phyloP scores from a whole-genome alignment of 805 yeast genomes.

The Pichia manshurica region DNA sequence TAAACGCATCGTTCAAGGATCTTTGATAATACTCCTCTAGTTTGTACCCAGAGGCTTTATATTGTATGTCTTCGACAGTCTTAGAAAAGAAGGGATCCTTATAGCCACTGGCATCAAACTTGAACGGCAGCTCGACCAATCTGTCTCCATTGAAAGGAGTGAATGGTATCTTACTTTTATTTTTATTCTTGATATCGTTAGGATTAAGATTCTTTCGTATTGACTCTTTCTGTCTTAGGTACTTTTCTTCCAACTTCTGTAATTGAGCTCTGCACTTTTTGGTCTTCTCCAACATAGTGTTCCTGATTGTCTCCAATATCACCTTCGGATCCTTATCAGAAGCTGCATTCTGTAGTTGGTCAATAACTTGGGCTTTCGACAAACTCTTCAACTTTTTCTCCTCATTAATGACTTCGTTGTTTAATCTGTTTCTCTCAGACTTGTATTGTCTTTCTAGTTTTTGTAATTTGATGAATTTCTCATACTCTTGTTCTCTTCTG shows the following conservation, averaged over 20 bases:
- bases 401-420: slow-evolving; percentile 51
- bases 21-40: slow-evolving; percentile 64
- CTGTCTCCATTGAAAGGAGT: slow-evolving; percentile 95
- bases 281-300: slow-evolving; percentile 54
- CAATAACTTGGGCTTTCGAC: slow-evolving; percentile 52
- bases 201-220: slow-evolving; percentile 23
- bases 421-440: slow-evolving; percentile 60
- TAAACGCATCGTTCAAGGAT: slow-evolving; percentile 81
- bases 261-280: slow-evolving; percentile 58
- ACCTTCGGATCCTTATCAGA: slow-evolving; percentile 34
- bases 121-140: slow-evolving; percentile 47
- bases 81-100: slow-evolving; percentile 53
- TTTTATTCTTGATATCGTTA: slow-evolving; percentile 18
- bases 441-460: slow-evolving; percentile 67
- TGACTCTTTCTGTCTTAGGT: slow-evolving; percentile 25
- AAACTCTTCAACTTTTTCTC: slow-evolving; percentile 38
- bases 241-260: slow-evolving; percentile 33
- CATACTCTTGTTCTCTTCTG: slow-evolving; percentile 65
- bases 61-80: slow-evolving; percentile 49
- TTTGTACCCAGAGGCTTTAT: slow-evolving; percentile 81
- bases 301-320: slow-evolving; percentile 47
- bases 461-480: slow-evolving; percentile 55
- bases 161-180: slow-evolving; percentile 50
- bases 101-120: slow-evolving; percentile 34
- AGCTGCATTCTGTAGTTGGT: slow-evolving; percentile 38